phyloP scores from a whole-genome alignment of 805 yeast species.

The Ascoidea rubescens region DNA sequence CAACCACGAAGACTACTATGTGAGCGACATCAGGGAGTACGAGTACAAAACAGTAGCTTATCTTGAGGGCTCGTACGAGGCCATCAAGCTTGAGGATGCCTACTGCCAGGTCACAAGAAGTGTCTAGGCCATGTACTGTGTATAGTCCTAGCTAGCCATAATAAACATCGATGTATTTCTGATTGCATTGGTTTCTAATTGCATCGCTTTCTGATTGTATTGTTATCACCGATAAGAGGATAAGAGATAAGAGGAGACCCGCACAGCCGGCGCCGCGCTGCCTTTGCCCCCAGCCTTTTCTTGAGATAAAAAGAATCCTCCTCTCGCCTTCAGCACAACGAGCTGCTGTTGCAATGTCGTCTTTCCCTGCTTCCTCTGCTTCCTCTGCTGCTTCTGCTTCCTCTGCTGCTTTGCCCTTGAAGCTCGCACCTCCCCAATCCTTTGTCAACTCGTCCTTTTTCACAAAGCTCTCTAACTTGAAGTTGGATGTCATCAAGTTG shows the following conservation, averaged over 20 bases:
- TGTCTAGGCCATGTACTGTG: not conserved
- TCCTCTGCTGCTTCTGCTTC: constrained; percentile 5
- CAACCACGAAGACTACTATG: constrained; percentile 18
- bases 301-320: too few species aligned
- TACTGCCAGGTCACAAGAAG: constrained; percentile 33
- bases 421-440: constrained; percentile 43
- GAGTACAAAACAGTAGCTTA: constrained; percentile 65
- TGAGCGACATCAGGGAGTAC: constrained; percentile 48
- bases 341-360: not conserved
- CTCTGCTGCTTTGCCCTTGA: constrained; percentile 9
- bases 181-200: not conserved
- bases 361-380: not conserved
- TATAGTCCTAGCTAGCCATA: too few species aligned
- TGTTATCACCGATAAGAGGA: not conserved
- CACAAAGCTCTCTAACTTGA: constrained; percentile 54
- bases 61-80: constrained; percentile 89
- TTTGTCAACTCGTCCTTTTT: constrained; percentile 84
- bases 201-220: not conserved
- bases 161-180: too few species aligned
- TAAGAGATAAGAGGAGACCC: not conserved
- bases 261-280: not conserved
- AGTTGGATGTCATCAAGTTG: constrained; percentile 60
- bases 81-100: constrained; percentile 77
- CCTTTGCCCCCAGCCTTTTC: not conserved
- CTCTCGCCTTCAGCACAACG: too few species aligned